phyloP scores from a whole-genome alignment of 805 yeast genomes.

The Schwanniomyces pseudopolymorphus region DNA sequence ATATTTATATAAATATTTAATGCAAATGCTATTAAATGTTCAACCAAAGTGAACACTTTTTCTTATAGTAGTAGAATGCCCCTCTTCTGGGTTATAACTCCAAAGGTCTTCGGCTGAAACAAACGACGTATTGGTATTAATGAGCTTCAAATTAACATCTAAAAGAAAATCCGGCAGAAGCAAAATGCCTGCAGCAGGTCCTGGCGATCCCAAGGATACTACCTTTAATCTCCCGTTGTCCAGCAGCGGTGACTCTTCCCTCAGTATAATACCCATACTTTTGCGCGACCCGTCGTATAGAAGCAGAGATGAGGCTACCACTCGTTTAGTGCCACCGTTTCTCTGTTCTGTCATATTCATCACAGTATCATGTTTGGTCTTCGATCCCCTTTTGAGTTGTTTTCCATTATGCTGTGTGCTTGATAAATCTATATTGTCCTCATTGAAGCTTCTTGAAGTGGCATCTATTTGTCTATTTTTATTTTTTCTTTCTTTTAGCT shows the following conservation, averaged over 20 bases:
- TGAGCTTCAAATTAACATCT: constrained; percentile 2
- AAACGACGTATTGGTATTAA: constrained; percentile 1
- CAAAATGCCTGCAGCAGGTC: background rate
- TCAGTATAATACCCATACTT: background rate
- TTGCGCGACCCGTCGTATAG: background rate
- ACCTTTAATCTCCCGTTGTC: background rate
- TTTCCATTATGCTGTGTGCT: background rate
- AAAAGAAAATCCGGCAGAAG: background rate
- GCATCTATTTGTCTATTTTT: background rate
- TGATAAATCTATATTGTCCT: background rate
- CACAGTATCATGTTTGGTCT: background rate
- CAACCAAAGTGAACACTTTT: background rate
- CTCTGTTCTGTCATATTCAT: background rate
- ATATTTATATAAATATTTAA: background rate
- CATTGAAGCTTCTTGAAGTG: background rate
- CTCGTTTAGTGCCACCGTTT: background rate
- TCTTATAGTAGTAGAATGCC: constrained; percentile 2
- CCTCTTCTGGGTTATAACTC: constrained; percentile 9
- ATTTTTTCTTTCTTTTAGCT: background rate
- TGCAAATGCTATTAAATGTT: background rate
- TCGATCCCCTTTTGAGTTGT: background rate
- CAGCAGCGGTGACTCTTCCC: background rate
- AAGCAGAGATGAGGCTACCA: constrained; percentile 1
- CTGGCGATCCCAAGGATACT: background rate
- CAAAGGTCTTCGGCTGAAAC: constrained; percentile 3